phyloP scores from a whole-genome alignment of 2,329 filamentous ascomycete genomes.

The Colletotrichum falcatum region DNA sequence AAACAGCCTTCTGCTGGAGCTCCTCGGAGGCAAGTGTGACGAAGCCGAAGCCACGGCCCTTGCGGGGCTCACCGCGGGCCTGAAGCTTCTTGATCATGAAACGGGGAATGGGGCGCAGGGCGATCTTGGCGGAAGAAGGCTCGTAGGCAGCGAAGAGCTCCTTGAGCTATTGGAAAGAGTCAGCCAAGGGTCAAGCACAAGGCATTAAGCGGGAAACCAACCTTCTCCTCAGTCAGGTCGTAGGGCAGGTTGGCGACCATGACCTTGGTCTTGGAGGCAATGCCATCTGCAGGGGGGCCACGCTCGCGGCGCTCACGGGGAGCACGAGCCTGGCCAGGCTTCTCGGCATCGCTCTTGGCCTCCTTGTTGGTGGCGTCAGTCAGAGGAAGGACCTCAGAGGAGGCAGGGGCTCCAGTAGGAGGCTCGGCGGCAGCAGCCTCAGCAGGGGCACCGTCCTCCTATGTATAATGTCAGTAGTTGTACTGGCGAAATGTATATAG shows the following conservation, averaged over 20 bases:
- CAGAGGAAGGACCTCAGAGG: conserved; percentile 68
- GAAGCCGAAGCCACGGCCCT: conserved; percentile 99
- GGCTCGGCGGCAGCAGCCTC: conserved; percentile 60
- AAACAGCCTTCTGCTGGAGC: conserved; percentile 95
- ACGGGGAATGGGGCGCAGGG: conserved; percentile 95
- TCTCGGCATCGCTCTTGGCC: conserved; percentile 70
- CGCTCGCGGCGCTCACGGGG: conserved; percentile 79
- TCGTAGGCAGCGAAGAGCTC: conserved; percentile 95
- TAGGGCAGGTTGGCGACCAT: conserved; percentile 99
- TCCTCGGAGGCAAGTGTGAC: conserved; percentile 96
- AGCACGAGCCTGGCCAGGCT: conserved; percentile 63
- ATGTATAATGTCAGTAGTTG: conserved; percentile 42
- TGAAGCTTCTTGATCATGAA: conserved; percentile 99
- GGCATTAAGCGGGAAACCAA: conserved; percentile 57
- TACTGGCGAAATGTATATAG: not conserved
- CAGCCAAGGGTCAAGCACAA: conserved; percentile 37
- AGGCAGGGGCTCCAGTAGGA: conserved; percentile 57
- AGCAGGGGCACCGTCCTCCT: conserved; percentile 60
- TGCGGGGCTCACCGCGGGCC: conserved; percentile 96
- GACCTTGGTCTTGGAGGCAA: conserved; percentile 99
- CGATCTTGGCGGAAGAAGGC: conserved; percentile 96
- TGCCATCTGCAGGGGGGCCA: conserved; percentile 95
- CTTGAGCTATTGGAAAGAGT: conserved; percentile 76
- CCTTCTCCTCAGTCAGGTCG: conserved; percentile 97
- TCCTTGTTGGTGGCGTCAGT: conserved; percentile 71